These are phyloP conservation scores for Penicillium ochrochloron DNA, from an alignment of 495 filamentous ascomycete species.

Conservation along the genomic window DNA sequence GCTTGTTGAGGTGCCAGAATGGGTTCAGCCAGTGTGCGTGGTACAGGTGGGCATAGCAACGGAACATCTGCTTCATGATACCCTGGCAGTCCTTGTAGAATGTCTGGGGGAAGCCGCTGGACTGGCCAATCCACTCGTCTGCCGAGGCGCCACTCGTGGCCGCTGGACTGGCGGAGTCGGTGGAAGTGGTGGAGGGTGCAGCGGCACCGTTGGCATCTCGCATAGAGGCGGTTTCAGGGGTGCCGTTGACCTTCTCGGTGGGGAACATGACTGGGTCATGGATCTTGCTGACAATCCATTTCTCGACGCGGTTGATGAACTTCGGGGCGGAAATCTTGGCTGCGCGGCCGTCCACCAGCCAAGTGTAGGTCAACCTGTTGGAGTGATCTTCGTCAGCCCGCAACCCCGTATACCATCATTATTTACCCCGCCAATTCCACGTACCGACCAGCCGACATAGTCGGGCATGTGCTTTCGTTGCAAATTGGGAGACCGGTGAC, in stretches of 20 bases:
- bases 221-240: conserved; percentile 62
- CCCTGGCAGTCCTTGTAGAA: conserved; percentile 86
- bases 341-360: conserved; percentile 62
- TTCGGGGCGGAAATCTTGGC: conserved; percentile 76
- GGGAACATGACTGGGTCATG: conserved; percentile 86
- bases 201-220: conserved; percentile 61
- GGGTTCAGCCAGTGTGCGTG: conserved; percentile 82
- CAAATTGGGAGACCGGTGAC: conserved; percentile 74
- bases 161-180: conserved; percentile 48
- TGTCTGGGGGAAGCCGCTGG: conserved; percentile 82
- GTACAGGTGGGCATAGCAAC: conserved; percentile 91
- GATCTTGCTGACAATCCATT: conserved; percentile 92
- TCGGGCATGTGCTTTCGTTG: conserved; percentile 80
- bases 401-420: conserved; percentile 13
- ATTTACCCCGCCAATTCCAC: conserved; percentile 40
- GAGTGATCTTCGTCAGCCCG: conserved; percentile 16
- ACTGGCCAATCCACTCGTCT: conserved; percentile 81
- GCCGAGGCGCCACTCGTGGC: conserved; percentile 33
- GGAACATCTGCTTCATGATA: conserved; percentile 97
- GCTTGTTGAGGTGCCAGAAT: conserved; percentile 80
- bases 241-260: conserved; percentile 65
- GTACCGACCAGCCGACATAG: conserved; percentile 90
- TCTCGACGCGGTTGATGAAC: conserved; percentile 90
- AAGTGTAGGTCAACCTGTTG: conserved; percentile 84
- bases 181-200: conserved; percentile 50